Conservation (phyloP, 2,329 filamentous ascomycete species). For the Claviceps quebecensis region DNA sequence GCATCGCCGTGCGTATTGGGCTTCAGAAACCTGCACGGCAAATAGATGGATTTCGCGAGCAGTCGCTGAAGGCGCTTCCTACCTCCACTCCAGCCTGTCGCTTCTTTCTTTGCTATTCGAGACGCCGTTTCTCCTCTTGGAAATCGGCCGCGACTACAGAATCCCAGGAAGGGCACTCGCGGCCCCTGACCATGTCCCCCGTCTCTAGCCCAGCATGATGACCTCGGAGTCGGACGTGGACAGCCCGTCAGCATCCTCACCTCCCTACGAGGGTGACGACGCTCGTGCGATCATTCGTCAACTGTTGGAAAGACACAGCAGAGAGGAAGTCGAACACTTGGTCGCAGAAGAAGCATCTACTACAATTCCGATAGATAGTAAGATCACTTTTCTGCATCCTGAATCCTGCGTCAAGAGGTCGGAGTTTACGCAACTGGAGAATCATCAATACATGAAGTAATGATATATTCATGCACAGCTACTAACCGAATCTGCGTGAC, state of each 20-base stretch:
- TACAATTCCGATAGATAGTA: background rate
- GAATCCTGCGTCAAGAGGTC: background rate
- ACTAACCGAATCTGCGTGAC: background rate
- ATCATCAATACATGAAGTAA: too few species aligned
- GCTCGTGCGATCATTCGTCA: constrained; percentile 5
- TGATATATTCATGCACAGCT: background rate
- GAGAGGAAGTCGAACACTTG: constrained; percentile 6
- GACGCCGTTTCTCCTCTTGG: background rate
- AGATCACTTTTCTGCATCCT: too few species aligned
- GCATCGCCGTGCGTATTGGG: background rate
- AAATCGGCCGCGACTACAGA: background rate
- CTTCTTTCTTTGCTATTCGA: background rate
- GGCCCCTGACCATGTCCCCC: constrained; percentile 6
- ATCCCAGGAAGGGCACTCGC: background rate
- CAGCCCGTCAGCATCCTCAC: constrained; percentile 5
- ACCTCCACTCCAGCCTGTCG: background rate
- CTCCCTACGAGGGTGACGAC: constrained; percentile 2
- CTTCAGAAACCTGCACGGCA: background rate
- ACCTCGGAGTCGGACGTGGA: constrained; percentile 9
- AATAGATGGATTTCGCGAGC: background rate
- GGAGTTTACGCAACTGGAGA: too few species aligned
- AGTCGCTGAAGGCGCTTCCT: background rate
- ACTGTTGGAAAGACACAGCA: constrained; percentile 6
- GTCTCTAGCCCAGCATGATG: constrained; percentile 9
- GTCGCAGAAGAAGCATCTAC: constrained; percentile 7